phyloP scores from a whole-genome alignment of 2,329 filamentous ascomycete species.

The Cladophialophora psammophila region DNA sequence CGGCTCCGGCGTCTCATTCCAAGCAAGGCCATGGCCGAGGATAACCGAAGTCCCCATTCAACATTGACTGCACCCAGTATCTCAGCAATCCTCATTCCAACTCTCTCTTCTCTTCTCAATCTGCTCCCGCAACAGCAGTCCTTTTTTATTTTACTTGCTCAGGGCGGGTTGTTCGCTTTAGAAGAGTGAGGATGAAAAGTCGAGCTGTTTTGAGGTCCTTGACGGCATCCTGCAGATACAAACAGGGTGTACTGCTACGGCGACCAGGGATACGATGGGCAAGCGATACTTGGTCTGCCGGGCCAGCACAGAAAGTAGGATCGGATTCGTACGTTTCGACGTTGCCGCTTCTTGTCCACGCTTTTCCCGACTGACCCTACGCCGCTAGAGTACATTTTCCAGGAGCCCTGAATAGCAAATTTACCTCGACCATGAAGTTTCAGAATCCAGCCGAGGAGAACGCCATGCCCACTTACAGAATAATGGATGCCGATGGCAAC shows the following conservation, averaged over 20 bases:
- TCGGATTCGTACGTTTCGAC: constrained; percentile 62
- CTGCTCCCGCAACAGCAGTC: constrained; percentile 1
- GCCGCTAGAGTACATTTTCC: constrained; percentile 72
- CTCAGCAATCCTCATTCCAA: constrained; percentile 11
- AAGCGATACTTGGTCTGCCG: constrained; percentile 34
- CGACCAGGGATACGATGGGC: constrained; percentile 33
- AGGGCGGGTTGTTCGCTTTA: constrained; percentile 5
- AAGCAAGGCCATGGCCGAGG: constrained; percentile 25
- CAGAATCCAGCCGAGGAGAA: constrained; percentile 73
- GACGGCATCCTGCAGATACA: constrained; percentile 20
- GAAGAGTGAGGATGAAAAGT: constrained; percentile 26
- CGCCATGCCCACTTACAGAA: constrained; percentile 88
- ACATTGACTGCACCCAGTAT: constrained; percentile 1
- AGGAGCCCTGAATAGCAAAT: constrained; percentile 93
- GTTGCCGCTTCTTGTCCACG: not conserved
- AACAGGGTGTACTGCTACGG: constrained; percentile 17
- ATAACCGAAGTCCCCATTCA: constrained; percentile 26
- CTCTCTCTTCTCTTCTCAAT: constrained; percentile 12
- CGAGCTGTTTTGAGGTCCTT: constrained; percentile 27
- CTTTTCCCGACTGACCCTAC: constrained; percentile 26
- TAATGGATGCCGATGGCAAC: constrained; percentile 85
- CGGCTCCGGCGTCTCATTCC: not conserved
- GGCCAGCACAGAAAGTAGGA: constrained; percentile 45
- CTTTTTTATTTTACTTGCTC: not conserved
- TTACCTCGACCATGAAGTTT: constrained; percentile 81